These are phyloP conservation scores for Chloranthus sessilifolius DNA, from an alignment of 164 flowering plant species.

Conservation along the genomic window DNA sequence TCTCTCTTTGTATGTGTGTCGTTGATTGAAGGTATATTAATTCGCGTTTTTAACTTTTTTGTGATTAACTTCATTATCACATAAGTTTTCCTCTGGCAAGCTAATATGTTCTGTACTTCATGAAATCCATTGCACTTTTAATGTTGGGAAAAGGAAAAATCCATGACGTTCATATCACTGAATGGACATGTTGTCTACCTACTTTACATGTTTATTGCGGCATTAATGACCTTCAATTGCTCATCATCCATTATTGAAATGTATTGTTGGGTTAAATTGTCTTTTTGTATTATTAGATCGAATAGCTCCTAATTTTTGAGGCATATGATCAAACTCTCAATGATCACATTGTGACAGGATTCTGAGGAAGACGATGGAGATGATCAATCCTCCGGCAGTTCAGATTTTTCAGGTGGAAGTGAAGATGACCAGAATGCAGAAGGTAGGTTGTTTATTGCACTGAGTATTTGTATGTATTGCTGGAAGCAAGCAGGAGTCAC, in stretches of 20 bases:
- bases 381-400: conserved; percentile 21
- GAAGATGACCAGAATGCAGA: conserved; percentile 27
- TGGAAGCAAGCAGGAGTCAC: too few species aligned
- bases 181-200: neutral
- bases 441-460: conserved; percentile 29
- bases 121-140: too few species aligned
- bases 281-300: neutral
- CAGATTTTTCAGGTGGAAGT: conserved; percentile 40
- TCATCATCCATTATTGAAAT: neutral
- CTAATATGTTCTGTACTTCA: too few species aligned
- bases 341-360: conserved; percentile 26
- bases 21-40: too few species aligned
- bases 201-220: neutral
- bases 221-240: neutral
- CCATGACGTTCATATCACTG: too few species aligned
- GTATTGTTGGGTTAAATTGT: neutral
- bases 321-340: neutral
- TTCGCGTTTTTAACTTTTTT: too few species aligned
- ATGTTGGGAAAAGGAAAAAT: too few species aligned
- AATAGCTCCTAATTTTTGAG: neutral
- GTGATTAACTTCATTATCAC: too few species aligned
- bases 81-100: too few species aligned
- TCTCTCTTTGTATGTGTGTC: too few species aligned
- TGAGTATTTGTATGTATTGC: neutral
- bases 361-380: conserved; percentile 32